Conservation (phyloP, 495 filamentous ascomycete species). For the Lasiosphaeris hirsuta region DNA sequence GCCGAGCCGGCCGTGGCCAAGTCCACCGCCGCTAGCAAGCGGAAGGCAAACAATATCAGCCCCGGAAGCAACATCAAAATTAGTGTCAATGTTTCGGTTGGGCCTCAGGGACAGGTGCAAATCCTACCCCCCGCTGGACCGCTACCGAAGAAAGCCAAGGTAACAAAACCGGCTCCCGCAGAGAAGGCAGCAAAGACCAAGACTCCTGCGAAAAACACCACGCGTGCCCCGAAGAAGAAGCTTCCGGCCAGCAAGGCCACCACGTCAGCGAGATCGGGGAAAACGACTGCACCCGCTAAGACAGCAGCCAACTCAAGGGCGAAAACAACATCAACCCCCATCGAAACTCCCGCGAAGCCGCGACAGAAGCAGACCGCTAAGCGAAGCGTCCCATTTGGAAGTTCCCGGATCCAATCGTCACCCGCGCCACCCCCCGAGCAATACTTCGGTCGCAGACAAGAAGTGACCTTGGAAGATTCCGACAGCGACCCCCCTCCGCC, state of each 20-base stretch:
- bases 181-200: not conserved
- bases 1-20: not conserved
- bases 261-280: not conserved
- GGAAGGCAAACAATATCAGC: conserved; percentile 26
- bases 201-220: not conserved
- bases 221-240: not conserved
- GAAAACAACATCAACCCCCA: not conserved
- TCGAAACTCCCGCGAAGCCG: not conserved
- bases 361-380: conserved; percentile 17
- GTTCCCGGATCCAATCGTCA: not conserved
- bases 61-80: conserved; percentile 13
- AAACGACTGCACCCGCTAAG: not conserved
- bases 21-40: conserved; percentile 28
- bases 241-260: not conserved
- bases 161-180: conserved; percentile 2
- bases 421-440: not conserved
- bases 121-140: not conserved
- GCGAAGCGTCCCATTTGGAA: not conserved
- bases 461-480: too few relatives aligned
- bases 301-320: not conserved
- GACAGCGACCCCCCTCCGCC: conserved; percentile 18
- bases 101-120: conserved; percentile 11
- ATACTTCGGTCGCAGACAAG: too few relatives aligned
- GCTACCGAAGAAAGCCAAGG: conserved; percentile 19
- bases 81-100: conserved; percentile 14